These are phyloP conservation scores for Alternaria angustiovoidea DNA, from an alignment of 2,329 filamentous ascomycete species.

Conservation along the genomic window DNA sequence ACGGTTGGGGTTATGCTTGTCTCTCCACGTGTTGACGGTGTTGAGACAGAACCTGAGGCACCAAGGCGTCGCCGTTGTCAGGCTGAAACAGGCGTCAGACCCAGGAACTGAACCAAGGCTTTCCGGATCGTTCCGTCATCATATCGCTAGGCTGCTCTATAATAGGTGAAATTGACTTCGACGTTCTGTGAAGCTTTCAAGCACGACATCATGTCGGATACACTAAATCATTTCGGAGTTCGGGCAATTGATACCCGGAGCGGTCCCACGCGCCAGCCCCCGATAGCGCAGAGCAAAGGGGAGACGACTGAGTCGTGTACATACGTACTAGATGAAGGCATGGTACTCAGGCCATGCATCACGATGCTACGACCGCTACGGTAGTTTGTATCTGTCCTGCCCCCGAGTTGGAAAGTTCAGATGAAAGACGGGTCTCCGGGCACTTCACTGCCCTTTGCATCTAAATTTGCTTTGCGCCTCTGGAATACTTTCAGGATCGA, in stretches of 20 bases:
- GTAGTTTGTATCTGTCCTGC: too few species aligned
- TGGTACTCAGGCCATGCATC: background rate
- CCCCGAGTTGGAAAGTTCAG: background rate
- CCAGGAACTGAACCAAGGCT: background rate
- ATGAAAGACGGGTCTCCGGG: background rate
- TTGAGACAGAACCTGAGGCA: conserved; percentile 29
- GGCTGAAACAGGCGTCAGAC: conserved; percentile 22
- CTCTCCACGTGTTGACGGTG: conserved; percentile 5
- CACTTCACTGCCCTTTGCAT: background rate
- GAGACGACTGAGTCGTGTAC: background rate
- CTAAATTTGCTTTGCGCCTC: background rate
- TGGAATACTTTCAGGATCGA: background rate
- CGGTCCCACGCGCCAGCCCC: background rate
- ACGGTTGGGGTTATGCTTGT: background rate
- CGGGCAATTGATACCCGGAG: background rate
- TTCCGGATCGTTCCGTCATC: background rate
- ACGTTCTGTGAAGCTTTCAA: background rate
- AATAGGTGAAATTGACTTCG: background rate
- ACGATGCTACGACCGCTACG: background rate
- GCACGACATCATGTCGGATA: background rate
- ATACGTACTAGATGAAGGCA: background rate
- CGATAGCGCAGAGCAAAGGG: background rate
- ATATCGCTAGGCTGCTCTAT: background rate
- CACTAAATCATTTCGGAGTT: background rate
- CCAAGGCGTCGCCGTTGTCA: conserved; percentile 10